Evolutionary conservation across 2,329 filamentous ascomycete species (phyloP).

Genomic region (Escovopsis sp.): DNA sequence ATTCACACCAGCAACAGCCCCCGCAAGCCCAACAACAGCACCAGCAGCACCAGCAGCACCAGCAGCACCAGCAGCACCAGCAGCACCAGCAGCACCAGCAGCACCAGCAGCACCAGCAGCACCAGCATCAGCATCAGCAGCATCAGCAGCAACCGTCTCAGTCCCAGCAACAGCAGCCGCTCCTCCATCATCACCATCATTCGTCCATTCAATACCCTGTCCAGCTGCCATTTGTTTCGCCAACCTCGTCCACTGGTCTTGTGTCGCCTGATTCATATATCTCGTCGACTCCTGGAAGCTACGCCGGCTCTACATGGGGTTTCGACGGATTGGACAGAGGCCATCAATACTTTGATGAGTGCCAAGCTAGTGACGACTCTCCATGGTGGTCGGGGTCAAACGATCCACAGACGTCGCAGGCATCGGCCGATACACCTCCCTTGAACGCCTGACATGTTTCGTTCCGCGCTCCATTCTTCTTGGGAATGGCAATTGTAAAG

Average conservation of each 20-base stretch:
- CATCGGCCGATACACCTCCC: too few relatives aligned
- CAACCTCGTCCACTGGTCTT: background rate
- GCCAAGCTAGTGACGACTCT: background rate
- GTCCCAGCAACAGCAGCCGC: background rate
- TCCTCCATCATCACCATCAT: background rate
- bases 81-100: background rate
- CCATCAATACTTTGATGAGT: slow-evolving; percentile 1
- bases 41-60: background rate
- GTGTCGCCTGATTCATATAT: slow-evolving; percentile 1
- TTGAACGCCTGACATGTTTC: too few relatives aligned
- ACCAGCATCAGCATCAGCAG: background rate
- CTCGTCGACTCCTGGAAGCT: slow-evolving; percentile 7
- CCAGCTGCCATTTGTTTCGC: background rate
- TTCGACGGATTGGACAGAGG: slow-evolving; percentile 7
- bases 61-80: background rate
- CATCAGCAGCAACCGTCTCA: background rate
- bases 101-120: background rate
- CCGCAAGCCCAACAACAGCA: background rate
- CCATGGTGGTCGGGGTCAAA: background rate
- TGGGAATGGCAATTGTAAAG: too few relatives aligned
- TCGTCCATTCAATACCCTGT: background rate
- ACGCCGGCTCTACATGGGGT: slow-evolving; percentile 4
- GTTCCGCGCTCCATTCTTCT: too few relatives aligned
- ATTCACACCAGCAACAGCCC: background rate
- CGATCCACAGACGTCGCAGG: too few relatives aligned